These are phyloP conservation scores for Dendrocalamus sinicus DNA, from an alignment of 176 grass and related monocot species.

Conservation along the genomic window DNA sequence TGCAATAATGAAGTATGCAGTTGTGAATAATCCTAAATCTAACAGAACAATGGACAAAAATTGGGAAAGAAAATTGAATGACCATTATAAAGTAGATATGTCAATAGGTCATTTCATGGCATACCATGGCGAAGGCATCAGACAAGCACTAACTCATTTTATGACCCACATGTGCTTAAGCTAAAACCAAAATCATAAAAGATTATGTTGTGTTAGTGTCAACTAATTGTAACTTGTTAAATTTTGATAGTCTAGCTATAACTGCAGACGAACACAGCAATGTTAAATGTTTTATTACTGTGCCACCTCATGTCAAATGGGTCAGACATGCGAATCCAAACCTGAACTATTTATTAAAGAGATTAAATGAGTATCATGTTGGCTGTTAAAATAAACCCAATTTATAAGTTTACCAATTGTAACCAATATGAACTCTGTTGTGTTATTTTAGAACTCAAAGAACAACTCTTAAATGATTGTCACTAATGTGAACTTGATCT, in stretches of 20 bases:
- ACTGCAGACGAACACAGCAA: constrained; percentile 9
- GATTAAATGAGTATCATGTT: background rate
- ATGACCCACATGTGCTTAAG: constrained; percentile 6
- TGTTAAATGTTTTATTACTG: background rate
- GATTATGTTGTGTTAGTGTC: background rate
- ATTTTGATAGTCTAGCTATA: background rate
- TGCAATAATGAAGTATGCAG: background rate
- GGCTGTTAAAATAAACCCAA: constrained; percentile 19
- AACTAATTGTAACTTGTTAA: background rate
- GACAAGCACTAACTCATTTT: constrained; percentile 8
- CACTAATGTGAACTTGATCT: constrained; percentile 19
- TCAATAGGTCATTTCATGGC: background rate
- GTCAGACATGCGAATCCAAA: background rate
- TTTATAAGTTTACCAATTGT: background rate
- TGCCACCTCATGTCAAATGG: background rate
- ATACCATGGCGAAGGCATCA: background rate
- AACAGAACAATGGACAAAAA: background rate
- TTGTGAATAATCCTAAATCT: background rate
- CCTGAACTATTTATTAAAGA: background rate
- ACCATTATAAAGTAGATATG: background rate
- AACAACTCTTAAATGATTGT: constrained; percentile 23
- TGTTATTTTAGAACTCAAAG: constrained; percentile 26
- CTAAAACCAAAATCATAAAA: background rate
- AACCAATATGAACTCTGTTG: background rate
- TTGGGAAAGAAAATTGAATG: background rate